Evolutionary conservation across 1,284 basidiomycete genomes (phyloP), one percentile per base, ranked within the genome.

Genomic region (Malassezia sympodialis): DNA sequence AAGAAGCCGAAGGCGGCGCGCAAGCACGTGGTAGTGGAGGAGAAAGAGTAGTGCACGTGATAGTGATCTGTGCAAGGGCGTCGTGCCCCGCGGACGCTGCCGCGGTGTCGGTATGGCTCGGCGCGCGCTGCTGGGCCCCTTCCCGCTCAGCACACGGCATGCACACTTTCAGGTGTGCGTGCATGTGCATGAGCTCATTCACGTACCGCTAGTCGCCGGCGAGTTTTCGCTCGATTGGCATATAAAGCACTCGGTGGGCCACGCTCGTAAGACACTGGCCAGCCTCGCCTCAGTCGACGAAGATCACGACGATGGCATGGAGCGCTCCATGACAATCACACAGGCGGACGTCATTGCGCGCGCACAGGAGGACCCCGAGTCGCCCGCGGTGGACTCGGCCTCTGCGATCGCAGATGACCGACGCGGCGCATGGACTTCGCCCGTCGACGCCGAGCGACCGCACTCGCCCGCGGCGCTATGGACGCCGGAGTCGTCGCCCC

Each of bases 1-100:
- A 83, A 78, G 76, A 96, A 91, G 75, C 91, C 93, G 7, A 90
- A 87, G 73, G 83, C 90, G 32, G 91, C 91, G 78, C 83, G 86
- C 74, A 90, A 90, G 78, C 62, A 61, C 12, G 64, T 68, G 15
- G 61, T 74, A 17, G 50, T 72, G 15, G 51, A 61, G 21, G 37
- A 60, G 32, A 63, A 61, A 41, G 51, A 63, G 42, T 67, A 55
- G 54, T 34, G 14, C n/a, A 53, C 49, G 21, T 53, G 28, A 15
- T 26, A 32, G n/a, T n/a, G n/a, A n/a, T n/a, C n/a, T n/a, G n/a
- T n/a, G n/a, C n/a, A n/a, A n/a, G n/a, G n/a, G n/a, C n/a, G n/a
- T n/a, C n/a, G n/a, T 21, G n/a, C 44, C 15, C 17, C 44, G 15
- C n/a, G 19, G 28, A 31, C 44, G n/a, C 17, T 17, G 2, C n/a